Evolutionary conservation across 2,329 filamentous ascomycete species (phyloP), one percentile per base, ranked within the genome.

Genomic region (Chaetomiaceae sp.): DNA sequence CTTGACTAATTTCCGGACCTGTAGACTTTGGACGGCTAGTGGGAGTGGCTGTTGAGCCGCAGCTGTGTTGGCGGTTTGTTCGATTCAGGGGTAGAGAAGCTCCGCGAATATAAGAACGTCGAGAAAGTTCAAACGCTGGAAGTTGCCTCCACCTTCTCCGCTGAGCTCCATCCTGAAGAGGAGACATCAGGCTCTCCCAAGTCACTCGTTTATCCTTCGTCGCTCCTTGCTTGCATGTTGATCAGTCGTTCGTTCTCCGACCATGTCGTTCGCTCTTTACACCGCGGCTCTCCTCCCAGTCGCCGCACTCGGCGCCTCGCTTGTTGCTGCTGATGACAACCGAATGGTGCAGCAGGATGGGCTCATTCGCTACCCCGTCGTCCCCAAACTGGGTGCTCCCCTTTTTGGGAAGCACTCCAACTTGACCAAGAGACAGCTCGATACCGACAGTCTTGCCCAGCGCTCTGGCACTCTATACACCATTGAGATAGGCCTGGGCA

Each of bases 281-380:
- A 46, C 53, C 18, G 47, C 48, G 13, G 51, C 57, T 16, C 44
- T 53, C 38, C 49, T 59, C 4, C 57, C 57, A 8, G 54, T 47
- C 1, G 43, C 49, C 21, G 53, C 46, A n/a, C 49, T 57, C 14
- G 55, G 27, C 18, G 40, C 20, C 2, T 20, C 32, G 14, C 10
- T 30, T 21, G 9, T n/a, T 29, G n/a, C 11, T 21, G 20, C 38
- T 14, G 38, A 49, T 16, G 48, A 42, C 45, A 55, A 53, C 33
- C 33, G 20, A 6, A 29, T 55, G 30, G 49, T 55, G 10, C 53
- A 55, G 18, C 33, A 48, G n/a, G 47, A 47, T 13, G 58, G 57
- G 11, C 34, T 59, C 34, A 51, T 61, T 40, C 54, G 55, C n/a
- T 59, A 54, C 47, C 53, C 55, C 48, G 14, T 61, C 33, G 46